A percentile compares a stretch with the other conserved stretches of the same genome.
These are phyloP conservation scores for Chaetomiaceae sp. DNA, from an alignment of 2,329 filamentous ascomycete species.

Conservation along the genomic window DNA sequence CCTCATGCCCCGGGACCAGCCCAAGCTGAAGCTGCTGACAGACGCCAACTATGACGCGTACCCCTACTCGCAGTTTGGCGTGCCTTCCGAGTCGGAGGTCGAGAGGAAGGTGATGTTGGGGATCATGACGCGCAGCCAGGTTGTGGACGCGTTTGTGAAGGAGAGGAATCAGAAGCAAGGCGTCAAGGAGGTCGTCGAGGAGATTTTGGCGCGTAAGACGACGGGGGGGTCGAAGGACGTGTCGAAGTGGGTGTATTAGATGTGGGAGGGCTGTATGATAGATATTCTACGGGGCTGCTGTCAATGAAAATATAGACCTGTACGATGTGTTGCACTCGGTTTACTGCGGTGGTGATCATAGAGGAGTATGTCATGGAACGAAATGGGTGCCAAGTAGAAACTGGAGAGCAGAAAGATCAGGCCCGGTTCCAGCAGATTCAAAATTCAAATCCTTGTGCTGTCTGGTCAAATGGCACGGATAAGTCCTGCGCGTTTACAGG, in stretches of 20 bases:
- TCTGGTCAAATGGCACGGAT: too few species aligned
- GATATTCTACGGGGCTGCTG: background rate
- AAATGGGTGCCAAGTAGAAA: too few species aligned
- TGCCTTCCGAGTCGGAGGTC: constrained; percentile 68
- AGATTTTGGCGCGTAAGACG: constrained; percentile 64
- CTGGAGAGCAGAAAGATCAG: too few species aligned
- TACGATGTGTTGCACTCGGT: constrained; percentile 1
- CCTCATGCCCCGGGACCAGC: constrained; percentile 52
- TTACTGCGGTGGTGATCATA: too few species aligned
- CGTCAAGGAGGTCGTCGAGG: constrained; percentile 61
- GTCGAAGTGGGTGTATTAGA: constrained; percentile 18
- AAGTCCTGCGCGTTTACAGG: too few species aligned
- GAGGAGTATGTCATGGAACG: too few species aligned
- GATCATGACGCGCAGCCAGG: constrained; percentile 47
- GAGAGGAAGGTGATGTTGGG: constrained; percentile 40
- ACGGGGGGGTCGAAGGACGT: constrained; percentile 10
- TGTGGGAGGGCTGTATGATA: constrained; percentile 14
- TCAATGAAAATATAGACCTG: background rate
- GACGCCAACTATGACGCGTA: constrained; percentile 64
- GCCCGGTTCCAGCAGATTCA: too few species aligned
- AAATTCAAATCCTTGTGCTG: too few species aligned
- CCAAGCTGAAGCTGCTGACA: constrained; percentile 57
- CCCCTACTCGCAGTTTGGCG: constrained; percentile 63
- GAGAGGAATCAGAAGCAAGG: constrained; percentile 62
- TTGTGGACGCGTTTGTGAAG: constrained; percentile 59